Evolutionary conservation across 2,329 filamentous ascomycete genomes (phyloP).

Genomic region (Colletotrichum agaves): DNA sequence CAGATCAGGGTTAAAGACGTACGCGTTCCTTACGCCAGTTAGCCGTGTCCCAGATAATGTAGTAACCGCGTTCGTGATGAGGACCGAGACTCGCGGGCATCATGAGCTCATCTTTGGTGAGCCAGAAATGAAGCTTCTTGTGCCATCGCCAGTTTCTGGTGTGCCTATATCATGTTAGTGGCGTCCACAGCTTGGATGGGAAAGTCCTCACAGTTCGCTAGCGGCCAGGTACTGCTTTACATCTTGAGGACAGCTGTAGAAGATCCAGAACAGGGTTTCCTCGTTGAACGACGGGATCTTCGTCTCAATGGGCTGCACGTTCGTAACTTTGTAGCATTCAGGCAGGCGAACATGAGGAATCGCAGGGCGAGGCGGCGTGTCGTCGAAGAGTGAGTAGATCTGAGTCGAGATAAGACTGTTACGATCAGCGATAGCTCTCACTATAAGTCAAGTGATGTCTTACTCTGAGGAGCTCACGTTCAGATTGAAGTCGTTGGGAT

Average conservation of each 20-base stretch:
- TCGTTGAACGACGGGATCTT: slow-evolving; percentile 76
- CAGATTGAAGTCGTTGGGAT: slow-evolving; percentile 66
- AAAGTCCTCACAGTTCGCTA: slow-evolving; percentile 65
- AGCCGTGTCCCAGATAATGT: slow-evolving; percentile 73
- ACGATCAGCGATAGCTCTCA: slow-evolving; percentile 37
- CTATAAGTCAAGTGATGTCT: slow-evolving; percentile 42
- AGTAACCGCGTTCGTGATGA: slow-evolving; percentile 72
- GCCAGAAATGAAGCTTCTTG: slow-evolving; percentile 73
- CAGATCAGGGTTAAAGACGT: slow-evolving; percentile 45
- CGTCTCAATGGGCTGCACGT: slow-evolving; percentile 72
- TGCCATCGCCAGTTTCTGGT: slow-evolving; percentile 76
- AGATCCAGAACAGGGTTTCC: slow-evolving; percentile 76
- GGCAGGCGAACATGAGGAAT: slow-evolving; percentile 68
- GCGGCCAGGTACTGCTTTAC: slow-evolving; percentile 72
- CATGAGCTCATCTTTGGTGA: slow-evolving; percentile 76
- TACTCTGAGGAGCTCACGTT: slow-evolving; percentile 69
- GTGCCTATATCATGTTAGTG: slow-evolving; percentile 54
- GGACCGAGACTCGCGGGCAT: slow-evolving; percentile 68
- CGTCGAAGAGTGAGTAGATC: slow-evolving; percentile 70
- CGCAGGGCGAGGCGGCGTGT: slow-evolving; percentile 66
- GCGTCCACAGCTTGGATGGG: too few species aligned
- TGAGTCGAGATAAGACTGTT: slow-evolving; percentile 66
- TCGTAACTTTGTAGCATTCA: slow-evolving; percentile 74
- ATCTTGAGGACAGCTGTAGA: slow-evolving; percentile 73
- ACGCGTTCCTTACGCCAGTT: slow-evolving; percentile 73